A percentile compares a stretch with the other conserved stretches of the same genome.
Evolutionary conservation across 495 filamentous ascomycete species (phyloP).

Genomic region (Coniosporium apollinis): DNA sequence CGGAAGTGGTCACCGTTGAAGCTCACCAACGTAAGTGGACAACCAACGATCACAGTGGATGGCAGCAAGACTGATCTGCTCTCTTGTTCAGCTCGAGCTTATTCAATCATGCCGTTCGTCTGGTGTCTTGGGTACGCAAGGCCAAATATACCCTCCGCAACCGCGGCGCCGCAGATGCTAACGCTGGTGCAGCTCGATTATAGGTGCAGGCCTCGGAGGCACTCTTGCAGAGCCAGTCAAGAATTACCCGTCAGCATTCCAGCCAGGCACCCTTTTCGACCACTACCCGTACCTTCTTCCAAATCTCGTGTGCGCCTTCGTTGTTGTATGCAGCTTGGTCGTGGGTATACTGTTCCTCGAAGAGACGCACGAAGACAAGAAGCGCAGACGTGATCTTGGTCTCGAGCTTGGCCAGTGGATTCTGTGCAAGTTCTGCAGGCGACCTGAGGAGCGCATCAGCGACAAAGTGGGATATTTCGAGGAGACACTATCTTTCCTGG

Average conservation of each 20-base stretch:
- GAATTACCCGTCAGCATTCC: conserved; percentile 63
- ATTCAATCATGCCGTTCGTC: conserved; percentile 91
- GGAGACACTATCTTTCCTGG: conserved; percentile 26
- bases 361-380: conserved; percentile 83
- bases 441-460: conserved; percentile 4
- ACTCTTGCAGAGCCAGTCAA: conserved; percentile 71
- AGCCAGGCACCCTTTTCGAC: conserved; percentile 59
- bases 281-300: conserved; percentile 81
- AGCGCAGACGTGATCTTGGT: conserved; percentile 55
- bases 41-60: neutral
- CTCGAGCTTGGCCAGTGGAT: conserved; percentile 63
- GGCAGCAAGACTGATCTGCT: neutral
- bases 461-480: conserved; percentile 24
- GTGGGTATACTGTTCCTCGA: conserved; percentile 83
- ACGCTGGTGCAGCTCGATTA: conserved; percentile 39
- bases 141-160: too few relatives aligned
- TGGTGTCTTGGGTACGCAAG: conserved; percentile 74
- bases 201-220: conserved; percentile 83
- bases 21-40: conserved; percentile 63
- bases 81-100: conserved; percentile 50
- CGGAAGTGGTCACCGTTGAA: conserved; percentile 78
- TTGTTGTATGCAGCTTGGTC: conserved; percentile 61
- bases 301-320: conserved; percentile 72
- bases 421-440: conserved; percentile 29
- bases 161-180: neutral